Evolutionary conservation across 441 rosid genomes (phyloP).

Genomic region (Populus hybrid): DNA sequence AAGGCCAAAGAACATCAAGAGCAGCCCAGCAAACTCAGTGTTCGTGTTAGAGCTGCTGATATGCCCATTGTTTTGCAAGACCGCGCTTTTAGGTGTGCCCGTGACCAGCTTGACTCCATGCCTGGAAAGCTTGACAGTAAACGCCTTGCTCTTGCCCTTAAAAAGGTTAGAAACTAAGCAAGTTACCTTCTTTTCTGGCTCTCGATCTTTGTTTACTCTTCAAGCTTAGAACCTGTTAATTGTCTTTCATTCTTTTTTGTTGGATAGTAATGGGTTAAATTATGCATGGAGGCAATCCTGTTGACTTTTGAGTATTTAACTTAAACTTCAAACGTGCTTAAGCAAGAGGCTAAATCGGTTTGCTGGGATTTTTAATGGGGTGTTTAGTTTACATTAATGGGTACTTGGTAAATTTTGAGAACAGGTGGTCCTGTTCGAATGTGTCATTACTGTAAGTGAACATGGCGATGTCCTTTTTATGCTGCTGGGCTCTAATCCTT

Average conservation of each 20-base stretch:
- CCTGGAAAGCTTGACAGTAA: conserved; percentile 80
- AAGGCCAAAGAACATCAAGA: conserved; percentile 66
- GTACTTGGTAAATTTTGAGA: neutral
- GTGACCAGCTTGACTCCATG: conserved; percentile 69
- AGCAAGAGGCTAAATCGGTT: neutral
- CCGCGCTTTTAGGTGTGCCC: conserved; percentile 71
- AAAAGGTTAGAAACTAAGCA: conserved; percentile 52
- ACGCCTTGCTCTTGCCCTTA: conserved; percentile 83
- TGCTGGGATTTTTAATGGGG: neutral
- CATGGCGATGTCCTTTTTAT: neutral
- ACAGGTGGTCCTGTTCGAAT: neutral
- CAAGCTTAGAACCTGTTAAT: neutral
- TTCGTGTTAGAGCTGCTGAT: conserved; percentile 79
- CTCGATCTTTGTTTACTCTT: neutral
- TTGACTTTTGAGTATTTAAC: neutral
- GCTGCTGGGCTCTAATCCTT: neutral
- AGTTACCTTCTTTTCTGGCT: neutral
- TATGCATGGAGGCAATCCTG: neutral
- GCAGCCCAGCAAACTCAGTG: conserved; percentile 50
- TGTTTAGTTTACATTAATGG: neutral
- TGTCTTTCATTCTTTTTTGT: neutral
- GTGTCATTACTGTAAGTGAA: neutral
- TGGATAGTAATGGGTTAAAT: neutral
- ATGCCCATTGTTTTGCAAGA: conserved; percentile 73
- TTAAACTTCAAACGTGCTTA: neutral